Evolutionary conservation across 2,329 filamentous ascomycete genomes (phyloP).

Genomic region (Diaporthe sp.): DNA sequence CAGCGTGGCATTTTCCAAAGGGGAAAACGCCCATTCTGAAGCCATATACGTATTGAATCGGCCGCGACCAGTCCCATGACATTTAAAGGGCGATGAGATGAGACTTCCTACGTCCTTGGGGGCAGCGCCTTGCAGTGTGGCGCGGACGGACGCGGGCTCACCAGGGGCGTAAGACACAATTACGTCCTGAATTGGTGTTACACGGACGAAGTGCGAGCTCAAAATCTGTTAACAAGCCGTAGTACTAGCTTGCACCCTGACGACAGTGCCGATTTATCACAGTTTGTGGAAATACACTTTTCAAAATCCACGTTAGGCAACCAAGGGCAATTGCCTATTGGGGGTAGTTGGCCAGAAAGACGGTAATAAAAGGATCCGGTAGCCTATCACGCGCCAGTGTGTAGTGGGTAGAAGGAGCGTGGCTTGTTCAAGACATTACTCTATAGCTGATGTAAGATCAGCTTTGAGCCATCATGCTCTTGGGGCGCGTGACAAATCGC

Average conservation of each 20-base stretch:
- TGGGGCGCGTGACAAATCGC: neutral
- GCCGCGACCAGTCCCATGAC: neutral
- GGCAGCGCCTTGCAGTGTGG: constrained; percentile 14
- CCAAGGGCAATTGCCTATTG: neutral
- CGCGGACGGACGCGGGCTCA: neutral
- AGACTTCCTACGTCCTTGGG: constrained; percentile 3
- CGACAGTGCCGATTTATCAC: neutral
- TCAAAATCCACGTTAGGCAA: neutral
- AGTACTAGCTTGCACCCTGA: neutral
- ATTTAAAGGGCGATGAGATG: neutral
- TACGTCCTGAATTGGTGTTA: neutral
- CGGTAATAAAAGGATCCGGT: neutral
- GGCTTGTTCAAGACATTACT: neutral
- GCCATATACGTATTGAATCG: neutral
- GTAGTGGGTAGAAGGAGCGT: neutral
- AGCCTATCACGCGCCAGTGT: neutral
- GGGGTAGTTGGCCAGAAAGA: neutral
- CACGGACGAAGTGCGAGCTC: neutral
- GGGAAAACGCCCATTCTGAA: neutral
- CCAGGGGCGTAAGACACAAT: neutral
- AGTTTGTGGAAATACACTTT: neutral
- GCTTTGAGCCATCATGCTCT: neutral
- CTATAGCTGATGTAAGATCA: constrained; percentile 11
- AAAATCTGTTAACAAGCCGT: neutral
- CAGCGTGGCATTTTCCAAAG: neutral